Percentiles rank a stretch among this genome's conserved stretches.
Evolutionary conservation across 164 flowering plant genomes (phyloP).

Genomic region (Paratinospora sagittata): DNA sequence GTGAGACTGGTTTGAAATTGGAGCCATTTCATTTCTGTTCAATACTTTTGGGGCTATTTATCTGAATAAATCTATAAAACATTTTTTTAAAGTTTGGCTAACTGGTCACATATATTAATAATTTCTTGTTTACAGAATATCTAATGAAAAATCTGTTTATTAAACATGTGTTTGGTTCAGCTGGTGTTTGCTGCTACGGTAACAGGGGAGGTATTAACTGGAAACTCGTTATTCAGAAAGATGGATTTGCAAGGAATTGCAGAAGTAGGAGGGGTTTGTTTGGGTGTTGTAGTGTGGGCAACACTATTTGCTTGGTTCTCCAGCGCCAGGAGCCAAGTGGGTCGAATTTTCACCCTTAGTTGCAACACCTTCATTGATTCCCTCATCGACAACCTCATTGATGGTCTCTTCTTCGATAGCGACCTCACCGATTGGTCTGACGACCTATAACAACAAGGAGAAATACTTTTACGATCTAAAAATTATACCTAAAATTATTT

Average conservation of each 20-base stretch:
- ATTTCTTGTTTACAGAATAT: no score
- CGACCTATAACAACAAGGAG: not conserved
- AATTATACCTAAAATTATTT: no score
- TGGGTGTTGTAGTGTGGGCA: slow-evolving; percentile 55
- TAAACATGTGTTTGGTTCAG: slow-evolving; percentile 21
- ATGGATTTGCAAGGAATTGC: slow-evolving; percentile 61
- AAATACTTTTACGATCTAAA: no score
- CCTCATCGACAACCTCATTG: slow-evolving; percentile 68
- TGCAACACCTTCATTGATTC: slow-evolving; percentile 77
- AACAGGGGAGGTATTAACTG: slow-evolving; percentile 50
- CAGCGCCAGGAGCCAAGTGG: slow-evolving; percentile 57
- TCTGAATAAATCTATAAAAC: no score
- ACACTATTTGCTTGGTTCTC: slow-evolving; percentile 74
- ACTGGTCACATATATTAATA: no score
- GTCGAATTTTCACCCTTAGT: slow-evolving; percentile 49
- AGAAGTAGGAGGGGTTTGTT: slow-evolving; percentile 52
- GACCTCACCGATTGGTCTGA: slow-evolving; percentile 62
- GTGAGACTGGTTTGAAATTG: no score
- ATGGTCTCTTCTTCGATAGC: slow-evolving; percentile 69
- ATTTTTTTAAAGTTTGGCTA: no score
- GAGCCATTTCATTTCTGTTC: no score
- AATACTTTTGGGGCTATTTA: no score
- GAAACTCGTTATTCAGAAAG: slow-evolving; percentile 73
- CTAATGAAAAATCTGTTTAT: no score
- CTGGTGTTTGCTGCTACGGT: slow-evolving; percentile 74